A percentile compares a stretch with the other conserved stretches of the same genome.
These are phyloP conservation scores for Meripilus lineatus DNA, from an alignment of 1,284 basidiomycete species.

Conservation along the genomic window DNA sequence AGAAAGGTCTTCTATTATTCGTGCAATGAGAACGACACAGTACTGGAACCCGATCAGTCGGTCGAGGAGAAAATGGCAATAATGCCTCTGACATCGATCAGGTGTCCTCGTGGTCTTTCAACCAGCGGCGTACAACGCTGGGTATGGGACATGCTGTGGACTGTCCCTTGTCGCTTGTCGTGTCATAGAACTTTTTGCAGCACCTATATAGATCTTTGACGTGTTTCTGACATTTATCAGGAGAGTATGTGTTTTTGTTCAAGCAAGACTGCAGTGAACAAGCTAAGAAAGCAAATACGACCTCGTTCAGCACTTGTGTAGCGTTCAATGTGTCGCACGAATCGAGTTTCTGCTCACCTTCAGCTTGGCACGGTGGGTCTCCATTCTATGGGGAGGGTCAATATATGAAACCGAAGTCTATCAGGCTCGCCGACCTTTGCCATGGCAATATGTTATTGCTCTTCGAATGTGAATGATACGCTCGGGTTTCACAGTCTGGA, in stretches of 20 bases:
- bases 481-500: not conserved
- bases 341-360: constrained; percentile 8
- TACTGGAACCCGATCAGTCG: no score
- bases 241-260: constrained; percentile 56
- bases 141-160: constrained; percentile 62
- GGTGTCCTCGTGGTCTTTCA: constrained; percentile 40
- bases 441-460: not conserved
- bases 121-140: constrained; percentile 51
- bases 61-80: no score
- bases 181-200: constrained; percentile 52
- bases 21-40: no score
- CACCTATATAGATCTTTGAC: constrained; percentile 53
- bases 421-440: not conserved
- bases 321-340: not conserved
- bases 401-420: not conserved
- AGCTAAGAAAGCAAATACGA: constrained; percentile 39
- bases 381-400: not conserved
- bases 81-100: not conserved
- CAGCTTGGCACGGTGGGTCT: constrained; percentile 13
- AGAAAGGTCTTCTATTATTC: no score
- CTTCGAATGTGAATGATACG: not conserved
- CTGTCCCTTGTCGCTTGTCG: constrained; percentile 34
- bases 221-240: constrained; percentile 53
- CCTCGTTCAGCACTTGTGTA: not conserved
- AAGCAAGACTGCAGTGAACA: constrained; percentile 61